Evolutionary conservation across 257 asterid species (phyloP).

Genomic region (Solanum sparsipilum): DNA sequence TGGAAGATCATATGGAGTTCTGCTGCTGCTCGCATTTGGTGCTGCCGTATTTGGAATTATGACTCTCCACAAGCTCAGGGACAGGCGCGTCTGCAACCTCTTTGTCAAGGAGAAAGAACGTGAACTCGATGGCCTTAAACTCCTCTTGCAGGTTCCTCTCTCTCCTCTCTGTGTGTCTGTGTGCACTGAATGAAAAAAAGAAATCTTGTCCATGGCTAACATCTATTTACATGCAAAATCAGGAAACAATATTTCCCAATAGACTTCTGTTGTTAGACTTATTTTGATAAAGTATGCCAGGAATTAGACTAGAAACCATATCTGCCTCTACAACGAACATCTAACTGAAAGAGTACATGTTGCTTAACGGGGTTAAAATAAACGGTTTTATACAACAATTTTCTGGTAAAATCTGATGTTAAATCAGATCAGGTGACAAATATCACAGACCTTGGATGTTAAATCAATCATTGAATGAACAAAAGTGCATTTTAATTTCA

Average conservation of each 20-base stretch:
- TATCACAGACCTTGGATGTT: background rate
- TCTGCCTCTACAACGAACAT: background rate
- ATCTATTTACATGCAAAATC: background rate
- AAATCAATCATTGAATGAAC: background rate
- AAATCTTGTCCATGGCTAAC: background rate
- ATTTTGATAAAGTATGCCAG: background rate
- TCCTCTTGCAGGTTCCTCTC: slow-evolving; percentile 45
- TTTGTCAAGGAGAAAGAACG: slow-evolving; percentile 37
- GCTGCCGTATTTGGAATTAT: slow-evolving; percentile 42
- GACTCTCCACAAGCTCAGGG: slow-evolving; percentile 45
- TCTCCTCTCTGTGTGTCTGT: background rate
- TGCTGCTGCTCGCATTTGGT: slow-evolving; percentile 38
- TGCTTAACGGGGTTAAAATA: background rate
- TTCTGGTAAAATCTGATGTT: background rate
- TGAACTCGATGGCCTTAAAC: slow-evolving; percentile 39
- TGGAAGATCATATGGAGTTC: slow-evolving; percentile 23
- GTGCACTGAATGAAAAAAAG: background rate
- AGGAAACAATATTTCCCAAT: background rate
- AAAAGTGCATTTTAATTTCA: background rate
- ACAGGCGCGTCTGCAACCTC: slow-evolving; percentile 33
- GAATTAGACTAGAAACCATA: background rate
- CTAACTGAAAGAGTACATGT: background rate
- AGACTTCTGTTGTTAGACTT: background rate
- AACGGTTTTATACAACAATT: background rate
- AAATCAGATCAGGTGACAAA: background rate